phyloP scores from a whole-genome alignment of 805 yeast species.

The Candida schatavii region DNA sequence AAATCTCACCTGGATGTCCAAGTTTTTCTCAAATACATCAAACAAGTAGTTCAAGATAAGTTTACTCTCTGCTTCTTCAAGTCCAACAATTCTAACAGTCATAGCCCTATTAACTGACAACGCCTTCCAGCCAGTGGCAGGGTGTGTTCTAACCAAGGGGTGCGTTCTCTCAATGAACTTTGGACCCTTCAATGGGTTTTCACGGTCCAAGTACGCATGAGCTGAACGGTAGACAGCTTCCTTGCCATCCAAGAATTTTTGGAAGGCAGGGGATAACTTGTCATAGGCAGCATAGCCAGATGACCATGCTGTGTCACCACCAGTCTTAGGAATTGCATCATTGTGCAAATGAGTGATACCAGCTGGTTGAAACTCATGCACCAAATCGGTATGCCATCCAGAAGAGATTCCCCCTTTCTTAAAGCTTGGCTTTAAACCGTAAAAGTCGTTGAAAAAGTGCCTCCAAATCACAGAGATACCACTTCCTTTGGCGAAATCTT shows the following conservation, averaged over 20 bases:
- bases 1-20: conserved; percentile 49
- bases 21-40: conserved; percentile 42
- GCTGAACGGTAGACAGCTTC: conserved; percentile 42
- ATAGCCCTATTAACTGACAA: conserved; percentile 27
- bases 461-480: conserved; percentile 34
- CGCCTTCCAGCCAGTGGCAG: conserved; percentile 33
- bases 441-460: conserved; percentile 17
- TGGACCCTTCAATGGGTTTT: conserved; percentile 31
- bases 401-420: conserved; percentile 21
- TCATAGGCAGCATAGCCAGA: conserved; percentile 53
- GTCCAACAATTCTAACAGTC: conserved; percentile 30
- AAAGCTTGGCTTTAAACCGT: conserved; percentile 20
- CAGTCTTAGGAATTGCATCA: conserved; percentile 46
- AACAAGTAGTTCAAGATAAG: conserved; percentile 41
- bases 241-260: conserved; percentile 44
- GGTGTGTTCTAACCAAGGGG: conserved; percentile 30
- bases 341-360: conserved; percentile 53
- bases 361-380: conserved; percentile 55
- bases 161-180: conserved; percentile 27
- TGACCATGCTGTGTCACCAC: conserved; percentile 56
- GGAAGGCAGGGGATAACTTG: conserved; percentile 47
- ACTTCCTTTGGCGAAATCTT: conserved; percentile 7
- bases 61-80: conserved; percentile 29
- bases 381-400: conserved; percentile 52
- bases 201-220: conserved; percentile 35